These are phyloP conservation scores for Emiliania huxleyi DNA, from an alignment of 78 protist species.

Conservation along the genomic window DNA sequence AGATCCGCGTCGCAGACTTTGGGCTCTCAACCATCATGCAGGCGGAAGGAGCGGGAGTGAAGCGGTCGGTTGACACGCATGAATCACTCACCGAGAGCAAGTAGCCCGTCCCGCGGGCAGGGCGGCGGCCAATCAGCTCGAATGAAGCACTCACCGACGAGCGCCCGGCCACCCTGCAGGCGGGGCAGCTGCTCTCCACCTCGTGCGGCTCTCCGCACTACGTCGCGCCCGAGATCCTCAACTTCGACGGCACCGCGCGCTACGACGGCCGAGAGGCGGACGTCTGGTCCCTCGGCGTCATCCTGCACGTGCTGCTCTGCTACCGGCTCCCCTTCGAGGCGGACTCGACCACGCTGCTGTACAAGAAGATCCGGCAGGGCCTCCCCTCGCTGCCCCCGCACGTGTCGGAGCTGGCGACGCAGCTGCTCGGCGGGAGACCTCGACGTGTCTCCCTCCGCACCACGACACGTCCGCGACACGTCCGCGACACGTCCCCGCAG, in stretches of 20 bases:
- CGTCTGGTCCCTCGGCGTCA: conserved; percentile 43
- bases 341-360: background rate
- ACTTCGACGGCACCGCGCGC: background rate
- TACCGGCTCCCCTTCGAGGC: conserved; percentile 8
- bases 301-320: conserved; percentile 17
- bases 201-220: conserved; percentile 47
- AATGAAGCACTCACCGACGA: no score
- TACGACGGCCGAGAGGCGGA: conserved; percentile 16
- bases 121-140: no score
- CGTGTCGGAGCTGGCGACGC: background rate
- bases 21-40: background rate
- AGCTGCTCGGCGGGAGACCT: background rate
- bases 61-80: no score
- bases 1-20: conserved; percentile 22
- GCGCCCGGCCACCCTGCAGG: background rate
- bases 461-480: no score
- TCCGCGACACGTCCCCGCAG: no score
- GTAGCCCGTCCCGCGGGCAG: no score
- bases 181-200: conserved; percentile 20
- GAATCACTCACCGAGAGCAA: no score
- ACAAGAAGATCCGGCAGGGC: conserved; percentile 10
- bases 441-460: no score
- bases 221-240: conserved; percentile 38
- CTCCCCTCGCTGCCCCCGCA: background rate
- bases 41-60: no score